A percentile compares a stretch with the other conserved stretches of the same genome.
phyloP scores from a whole-genome alignment of 208 protist species.

The Lotmaria passim region DNA sequence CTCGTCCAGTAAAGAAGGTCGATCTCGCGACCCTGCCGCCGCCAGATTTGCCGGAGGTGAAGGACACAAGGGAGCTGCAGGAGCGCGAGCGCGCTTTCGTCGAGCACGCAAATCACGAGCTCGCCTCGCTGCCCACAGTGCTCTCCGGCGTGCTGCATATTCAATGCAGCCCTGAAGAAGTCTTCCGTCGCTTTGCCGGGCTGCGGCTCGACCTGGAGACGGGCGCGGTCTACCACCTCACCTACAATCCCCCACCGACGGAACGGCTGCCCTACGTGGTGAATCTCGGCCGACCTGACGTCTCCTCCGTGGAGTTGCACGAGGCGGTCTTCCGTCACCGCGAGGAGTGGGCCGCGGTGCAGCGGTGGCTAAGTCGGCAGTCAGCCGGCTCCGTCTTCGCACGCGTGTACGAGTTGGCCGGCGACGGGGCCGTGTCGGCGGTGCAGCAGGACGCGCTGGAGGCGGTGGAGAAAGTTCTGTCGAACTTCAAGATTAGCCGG shows the following conservation, averaged over 20 bases:
- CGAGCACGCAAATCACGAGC: constrained; percentile 40
- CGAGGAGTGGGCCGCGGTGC: constrained; percentile 53
- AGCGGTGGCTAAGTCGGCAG: constrained; percentile 50
- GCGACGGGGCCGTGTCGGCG: constrained; percentile 42
- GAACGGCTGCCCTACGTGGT: constrained; percentile 74
- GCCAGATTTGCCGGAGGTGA: constrained; percentile 73
- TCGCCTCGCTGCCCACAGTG: constrained; percentile 37
- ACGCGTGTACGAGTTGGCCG: constrained; percentile 69
- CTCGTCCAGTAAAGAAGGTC: constrained; percentile 55
- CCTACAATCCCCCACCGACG: constrained; percentile 71
- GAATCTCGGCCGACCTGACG: constrained; percentile 63
- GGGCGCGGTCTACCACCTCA: constrained; percentile 81
- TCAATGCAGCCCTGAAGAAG: constrained; percentile 61
- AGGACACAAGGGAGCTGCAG: constrained; percentile 42
- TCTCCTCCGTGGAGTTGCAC: constrained; percentile 70
- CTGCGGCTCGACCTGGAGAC: constrained; percentile 84
- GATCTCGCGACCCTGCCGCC: constrained; percentile 70
- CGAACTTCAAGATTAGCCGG: constrained; percentile 40
- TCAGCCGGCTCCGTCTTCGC: constrained; percentile 22
- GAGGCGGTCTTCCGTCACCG: constrained; percentile 70
- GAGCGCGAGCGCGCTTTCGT: constrained; percentile 55
- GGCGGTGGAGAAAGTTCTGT: constrained; percentile 36
- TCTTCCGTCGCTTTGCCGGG: constrained; percentile 82
- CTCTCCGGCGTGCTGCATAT: constrained; percentile 71
- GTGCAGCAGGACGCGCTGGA: constrained; percentile 38